These are phyloP conservation scores for Psidium friedrichsthalianum DNA, from an alignment of 345 rosid species.

Conservation along the genomic window DNA sequence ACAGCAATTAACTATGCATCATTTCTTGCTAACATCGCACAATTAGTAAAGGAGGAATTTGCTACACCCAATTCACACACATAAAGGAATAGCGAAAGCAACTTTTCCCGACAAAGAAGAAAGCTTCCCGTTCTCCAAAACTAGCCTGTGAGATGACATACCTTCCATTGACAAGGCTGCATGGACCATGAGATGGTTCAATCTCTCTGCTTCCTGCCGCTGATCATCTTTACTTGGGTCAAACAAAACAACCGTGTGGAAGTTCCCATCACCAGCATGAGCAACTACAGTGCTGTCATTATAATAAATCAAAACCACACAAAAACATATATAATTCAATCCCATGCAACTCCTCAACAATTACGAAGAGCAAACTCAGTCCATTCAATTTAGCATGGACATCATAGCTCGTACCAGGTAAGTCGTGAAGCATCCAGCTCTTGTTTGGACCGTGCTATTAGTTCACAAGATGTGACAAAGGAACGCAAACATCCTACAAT, in stretches of 20 bases:
- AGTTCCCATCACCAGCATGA: conserved; percentile 94
- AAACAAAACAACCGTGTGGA: conserved; percentile 67
- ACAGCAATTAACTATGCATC: not conserved
- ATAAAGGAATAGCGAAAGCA: not conserved
- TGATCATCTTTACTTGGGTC: conserved; percentile 63
- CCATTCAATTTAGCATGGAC: not conserved
- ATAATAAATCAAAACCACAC: not conserved
- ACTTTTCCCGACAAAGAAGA: not conserved
- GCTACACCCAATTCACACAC: not conserved
- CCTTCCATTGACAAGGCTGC: conserved; percentile 84
- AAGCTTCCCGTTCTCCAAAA: not conserved
- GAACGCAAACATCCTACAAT: conserved; percentile 87
- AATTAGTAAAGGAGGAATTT: not conserved
- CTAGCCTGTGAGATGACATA: conserved; percentile 4
- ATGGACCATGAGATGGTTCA: conserved; percentile 71
- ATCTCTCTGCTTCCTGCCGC: conserved; percentile 60
- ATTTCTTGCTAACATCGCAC: not conserved
- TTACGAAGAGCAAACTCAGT: not conserved
- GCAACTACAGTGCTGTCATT: conserved; percentile 66
- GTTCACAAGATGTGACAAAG: conserved; percentile 69
- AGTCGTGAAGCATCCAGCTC: conserved; percentile 66
- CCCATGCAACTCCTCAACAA: not conserved
- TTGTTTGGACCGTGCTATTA: conserved; percentile 64
- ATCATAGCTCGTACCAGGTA: conserved; percentile 33
- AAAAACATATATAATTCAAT: not conserved